Evolutionary conservation across 345 rosid genomes (phyloP), one percentile per base, ranked within the genome.

Genomic region (Populus ilicifolia): DNA sequence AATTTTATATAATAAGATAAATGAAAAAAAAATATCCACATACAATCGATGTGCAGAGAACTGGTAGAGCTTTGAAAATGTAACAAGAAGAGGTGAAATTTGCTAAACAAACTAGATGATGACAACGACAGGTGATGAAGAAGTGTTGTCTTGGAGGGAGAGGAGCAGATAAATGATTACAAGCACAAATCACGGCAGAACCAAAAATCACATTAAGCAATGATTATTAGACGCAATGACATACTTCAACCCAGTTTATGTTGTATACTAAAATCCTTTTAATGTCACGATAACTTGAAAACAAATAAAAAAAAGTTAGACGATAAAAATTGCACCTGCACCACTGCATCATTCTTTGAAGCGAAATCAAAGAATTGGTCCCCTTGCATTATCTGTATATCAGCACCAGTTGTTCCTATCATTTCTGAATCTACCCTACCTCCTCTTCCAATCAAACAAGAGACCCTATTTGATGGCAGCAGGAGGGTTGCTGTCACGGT

Each of bases 401-500:
- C 81, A 73, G 81, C 83, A 85, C 84, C 87, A 75, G 83, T 83
- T 63, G 38, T 63, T 75, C 77, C 62, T 36, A 52, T 69, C 23
- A 75, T 80, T 67, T 88, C 89, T 6, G 85, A 76, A 59, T 79
- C 85, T 35, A 75, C 70, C 73, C 52, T 25, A 29, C 61, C 78
- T 63, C 54, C 79, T 62, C 82, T 75, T 71, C 75, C 85, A 20
- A 56, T 72, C 80, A 84, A 80, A 76, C 80, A 79, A 79, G 52
- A 16, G 16, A 76, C 83, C 36, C 17, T 48, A 10, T 81, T 82
- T 14, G 87, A 80, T 38, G 82, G 84, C 46, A 89, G 89, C 61
- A 90, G 75, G 65, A 91, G 82, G 86, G 87, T 87, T 17, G 87
- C 89, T 77, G 83, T 83, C 77, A 88, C 89, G 80, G 71, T n/a